These are phyloP conservation scores for Curvularia hawaiiensis DNA, from an alignment of 2,329 filamentous ascomycete genomes.

Conservation along the genomic window DNA sequence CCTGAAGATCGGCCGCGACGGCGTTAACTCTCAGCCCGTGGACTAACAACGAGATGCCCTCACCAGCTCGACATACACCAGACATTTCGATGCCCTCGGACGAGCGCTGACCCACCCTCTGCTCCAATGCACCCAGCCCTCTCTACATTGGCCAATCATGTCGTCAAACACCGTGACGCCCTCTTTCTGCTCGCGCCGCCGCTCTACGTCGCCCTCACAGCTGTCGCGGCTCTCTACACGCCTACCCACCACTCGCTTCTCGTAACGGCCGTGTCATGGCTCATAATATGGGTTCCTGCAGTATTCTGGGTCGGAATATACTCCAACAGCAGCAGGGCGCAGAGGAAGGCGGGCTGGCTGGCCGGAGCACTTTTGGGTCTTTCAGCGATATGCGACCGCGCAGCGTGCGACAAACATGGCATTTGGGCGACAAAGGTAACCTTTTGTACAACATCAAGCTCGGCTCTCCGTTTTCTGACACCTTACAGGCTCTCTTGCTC, in stretches of 20 bases:
- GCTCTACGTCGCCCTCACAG: constrained; percentile 43
- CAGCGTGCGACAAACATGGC: constrained; percentile 50
- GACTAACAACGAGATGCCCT: not conserved
- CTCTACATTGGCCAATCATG: constrained; percentile 38
- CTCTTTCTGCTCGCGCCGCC: constrained; percentile 36
- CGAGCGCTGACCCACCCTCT: constrained; percentile 35
- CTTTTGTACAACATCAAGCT: not conserved
- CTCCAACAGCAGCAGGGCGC: constrained; percentile 31
- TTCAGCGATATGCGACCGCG: constrained; percentile 51
- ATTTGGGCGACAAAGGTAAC: constrained; percentile 55
- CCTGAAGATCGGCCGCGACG: constrained; percentile 6
- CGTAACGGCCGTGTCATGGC: constrained; percentile 51
- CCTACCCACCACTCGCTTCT: constrained; percentile 50
- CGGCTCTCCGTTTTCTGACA: constrained; percentile 6
- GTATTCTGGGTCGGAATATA: constrained; percentile 41
- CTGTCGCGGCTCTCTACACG: constrained; percentile 42
- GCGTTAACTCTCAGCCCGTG: constrained; percentile 7
- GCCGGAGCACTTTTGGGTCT: constrained; percentile 51
- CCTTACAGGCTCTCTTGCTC: constrained; percentile 42
- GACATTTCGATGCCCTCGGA: constrained; percentile 40
- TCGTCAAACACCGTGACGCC: constrained; percentile 35
- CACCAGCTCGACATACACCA: constrained; percentile 18
- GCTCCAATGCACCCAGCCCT: constrained; percentile 47
- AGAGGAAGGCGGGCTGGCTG: constrained; percentile 44
- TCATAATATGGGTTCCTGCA: constrained; percentile 45